Base-by-base conservation (phyloP, 768 basidiomycete species). In the Cubamyces sp. region DNA sequence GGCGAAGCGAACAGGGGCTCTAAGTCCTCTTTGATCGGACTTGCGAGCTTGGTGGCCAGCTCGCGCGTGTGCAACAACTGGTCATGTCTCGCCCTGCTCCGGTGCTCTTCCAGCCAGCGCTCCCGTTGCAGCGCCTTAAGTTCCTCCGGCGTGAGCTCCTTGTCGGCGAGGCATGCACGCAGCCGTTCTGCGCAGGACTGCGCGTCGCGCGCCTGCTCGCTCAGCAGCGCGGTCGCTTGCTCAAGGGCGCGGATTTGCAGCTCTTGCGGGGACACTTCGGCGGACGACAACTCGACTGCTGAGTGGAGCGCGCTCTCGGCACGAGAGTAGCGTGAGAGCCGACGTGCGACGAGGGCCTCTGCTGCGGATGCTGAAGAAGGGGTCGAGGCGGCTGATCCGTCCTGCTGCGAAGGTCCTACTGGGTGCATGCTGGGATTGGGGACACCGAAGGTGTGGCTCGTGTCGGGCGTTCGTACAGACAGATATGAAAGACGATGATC, bases 21-120 rank as follows among this genome's bases (percentile, higher is more conserved):
- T 2, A 46, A 19, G 3, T 53, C 39, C 19, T 48, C 60, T 23
- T 18, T 21, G 42, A 60, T n/a, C 3, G 54, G 45, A 21, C 57
- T 61, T 23, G 58, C 51, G 19, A 64, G 57, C 43, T 54, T 48
- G 37, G 48, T 49, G 40, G 60, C 5, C 9, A 57, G 37, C 26
- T 30, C 55, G 3, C 53, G 60, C 8, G 61, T 34, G 2, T 26
- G 57, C 6, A 43, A 15, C 16, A 55, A 45, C 42, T 83, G 74
- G 51, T 76, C 66, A 57, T 76, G 73, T 19, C 76, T 74, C 21
- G 71, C 75, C 30, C 64, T 55, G 56, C 77, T 76, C 58, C 78
- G 74, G 62, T 76, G 77, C 65, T 86, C 84, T 61, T 81, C 79
- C 71, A 79, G 74, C 83, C 83, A 84, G 30, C 81, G 77, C 51